Conservation (phyloP, 257 asterid species). For the Ilex aquifolium region DNA sequence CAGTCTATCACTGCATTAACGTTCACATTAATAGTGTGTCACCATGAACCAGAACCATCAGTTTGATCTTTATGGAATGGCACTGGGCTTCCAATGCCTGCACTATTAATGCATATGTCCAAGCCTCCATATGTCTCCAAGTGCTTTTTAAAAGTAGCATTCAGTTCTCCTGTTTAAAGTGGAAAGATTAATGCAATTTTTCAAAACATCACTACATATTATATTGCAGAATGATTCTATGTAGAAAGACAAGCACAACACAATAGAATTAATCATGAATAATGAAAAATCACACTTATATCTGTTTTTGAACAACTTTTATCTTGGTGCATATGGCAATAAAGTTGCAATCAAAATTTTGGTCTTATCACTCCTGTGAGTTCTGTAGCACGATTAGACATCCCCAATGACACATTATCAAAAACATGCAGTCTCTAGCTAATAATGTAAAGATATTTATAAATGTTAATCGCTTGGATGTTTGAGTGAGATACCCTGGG, state of each 20-base stretch:
- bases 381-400: too few species aligned
- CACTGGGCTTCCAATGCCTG: slow-evolving; percentile 55
- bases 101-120: slow-evolving; percentile 81
- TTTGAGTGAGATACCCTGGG: neutral
- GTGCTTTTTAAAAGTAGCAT: slow-evolving; percentile 71
- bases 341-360: neutral
- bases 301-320: neutral
- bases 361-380: too few species aligned
- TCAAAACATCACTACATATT: neutral
- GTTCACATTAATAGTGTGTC: slow-evolving; percentile 60
- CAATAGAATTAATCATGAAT: neutral
- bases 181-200: too few species aligned
- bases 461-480: neutral
- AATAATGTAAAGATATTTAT: neutral
- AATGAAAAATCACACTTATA: neutral
- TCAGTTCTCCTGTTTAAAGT: too few species aligned
- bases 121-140: slow-evolving; percentile 59
- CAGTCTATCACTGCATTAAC: slow-evolving; percentile 56
- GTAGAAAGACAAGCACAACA: neutral
- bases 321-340: neutral
- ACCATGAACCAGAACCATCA: slow-evolving; percentile 80
- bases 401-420: neutral
- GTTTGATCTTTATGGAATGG: slow-evolving; percentile 53
- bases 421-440: neutral
- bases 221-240: neutral